These are phyloP conservation scores for Yamadazyma pseudoaaseri DNA, from an alignment of 1,139 yeast genomes.

Conservation along the genomic window DNA sequence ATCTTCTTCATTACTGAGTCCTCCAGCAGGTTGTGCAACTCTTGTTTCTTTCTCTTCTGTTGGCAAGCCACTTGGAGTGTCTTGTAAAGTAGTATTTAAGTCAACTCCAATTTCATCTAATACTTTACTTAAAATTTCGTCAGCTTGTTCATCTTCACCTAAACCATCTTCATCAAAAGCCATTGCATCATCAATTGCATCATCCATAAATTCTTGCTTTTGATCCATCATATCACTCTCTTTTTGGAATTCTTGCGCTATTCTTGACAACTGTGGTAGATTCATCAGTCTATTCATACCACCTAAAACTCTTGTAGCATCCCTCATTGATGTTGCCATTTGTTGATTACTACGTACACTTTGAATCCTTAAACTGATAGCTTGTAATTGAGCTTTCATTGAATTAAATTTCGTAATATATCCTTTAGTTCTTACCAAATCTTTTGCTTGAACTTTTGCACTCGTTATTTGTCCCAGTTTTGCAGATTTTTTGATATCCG, in stretches of 20 bases:
- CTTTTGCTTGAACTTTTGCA: conserved; percentile 94
- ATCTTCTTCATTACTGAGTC: conserved; percentile 56
- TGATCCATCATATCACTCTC: conserved; percentile 98
- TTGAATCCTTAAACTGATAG: conserved; percentile 86
- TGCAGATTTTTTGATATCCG: conserved; percentile 88
- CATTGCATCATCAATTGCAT: conserved; percentile 94
- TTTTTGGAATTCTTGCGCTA: conserved; percentile 92
- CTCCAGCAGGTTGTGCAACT: conserved; percentile 50
- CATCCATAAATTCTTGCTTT: conserved; percentile 98
- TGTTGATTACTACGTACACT: conserved; percentile 90
- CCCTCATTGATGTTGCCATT: conserved; percentile 93
- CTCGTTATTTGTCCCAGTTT: conserved; percentile 86
- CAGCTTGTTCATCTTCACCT: conserved; percentile 82
- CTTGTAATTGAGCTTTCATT: conserved; percentile 95
- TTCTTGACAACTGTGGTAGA: conserved; percentile 80
- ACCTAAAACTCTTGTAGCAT: conserved; percentile 83
- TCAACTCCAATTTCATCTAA: conserved; percentile 96
- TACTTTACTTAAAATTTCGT: conserved; percentile 87
- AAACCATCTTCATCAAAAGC: conserved; percentile 71
- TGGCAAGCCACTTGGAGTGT: conserved; percentile 49
- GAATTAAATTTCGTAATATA: conserved; percentile 85
- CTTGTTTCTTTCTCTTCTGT: conserved; percentile 16
- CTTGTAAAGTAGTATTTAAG: conserved; percentile 65
- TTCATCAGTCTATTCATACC: conserved; percentile 92
- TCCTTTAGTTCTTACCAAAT: conserved; percentile 80